Evolutionary conservation across 139 green algal species (phyloP), one percentile per base, ranked within the genome.

Genomic region (Chlorella sp.): DNA sequence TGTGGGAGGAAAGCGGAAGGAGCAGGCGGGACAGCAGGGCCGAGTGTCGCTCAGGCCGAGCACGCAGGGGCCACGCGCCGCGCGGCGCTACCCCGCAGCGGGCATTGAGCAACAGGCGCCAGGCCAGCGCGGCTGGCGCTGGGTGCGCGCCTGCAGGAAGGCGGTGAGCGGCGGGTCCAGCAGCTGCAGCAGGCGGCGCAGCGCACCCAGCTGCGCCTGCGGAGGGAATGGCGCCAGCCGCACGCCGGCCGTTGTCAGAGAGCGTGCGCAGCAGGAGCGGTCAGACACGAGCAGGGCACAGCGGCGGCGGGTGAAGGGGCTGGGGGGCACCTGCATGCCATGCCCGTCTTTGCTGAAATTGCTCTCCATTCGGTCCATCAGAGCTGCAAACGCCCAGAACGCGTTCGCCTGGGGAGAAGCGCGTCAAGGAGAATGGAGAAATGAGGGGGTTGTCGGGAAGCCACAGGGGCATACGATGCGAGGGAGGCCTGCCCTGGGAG

Each of bases 161-260:
- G 86, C 83, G 58, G 95, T 78, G 50, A 98, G 84, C 53, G 82
- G 86, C 0, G 92, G 90, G 79, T 98, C 94, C 77, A 98, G 76
- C 60, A 95, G 70, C 58, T 77, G 35, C 60, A 98, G 64, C 67
- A 98, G 79, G 31, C 76, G 77, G 43, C 81, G 43, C 65, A 98
- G 85, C 17, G 84, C 84, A 45, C 77, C 46, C 79, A 98, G 91
- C 87, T 98, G 92, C 14, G 74, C 73, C 27, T 95, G 90, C 94
- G 48, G 17, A 58, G 17, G 48, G 48, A 17, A 58, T 58, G 48
- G 48, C 21, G 48, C 17, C 21, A 21, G 17, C 17, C 17, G 48
- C 48, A 58, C 48, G 48, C 17, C 21, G 48, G 21, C 21, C 17
- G 48, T 21, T 58, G 48, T 58, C 17, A 17, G 17, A 58, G 48